Base-by-base conservation (phyloP, 2,329 filamentous ascomycete genomes). In the Fusarium abutilonis region DNA sequence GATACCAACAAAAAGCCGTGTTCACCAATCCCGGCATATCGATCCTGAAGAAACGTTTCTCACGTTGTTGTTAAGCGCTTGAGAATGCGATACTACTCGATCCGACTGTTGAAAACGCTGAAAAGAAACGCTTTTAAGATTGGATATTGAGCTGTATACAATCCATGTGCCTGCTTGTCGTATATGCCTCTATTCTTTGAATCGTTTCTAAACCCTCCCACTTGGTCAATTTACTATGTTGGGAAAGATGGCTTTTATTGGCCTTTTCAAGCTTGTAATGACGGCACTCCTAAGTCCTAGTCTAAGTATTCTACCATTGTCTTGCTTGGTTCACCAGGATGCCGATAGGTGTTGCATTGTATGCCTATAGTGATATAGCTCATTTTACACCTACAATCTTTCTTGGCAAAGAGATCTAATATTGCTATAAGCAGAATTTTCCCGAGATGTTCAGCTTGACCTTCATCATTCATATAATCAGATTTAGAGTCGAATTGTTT, bases 1-100 rank as follows among this genome's bases (percentile, higher is more conserved):
- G 52, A 70, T 70, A 69, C 63, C 61, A 70, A 56, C 56, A 66
- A 61, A 67, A 67, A 49, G 58, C 60, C 57, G 69, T 45, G 45
- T 63, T 65, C 50, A 51, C 63, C 55, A 61, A 62, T 65, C 46
- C 52, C 60, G 63, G 60, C 60, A 67, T 65, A 56, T 47, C 54
- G 52, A 63, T 53, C 6, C 36, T 56, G 29, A 46, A 49, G 28
- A 41, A 34, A 9, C 48, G 19, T 32, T 19, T 34, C 17, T 21
- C 23, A 21, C 7, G 2, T 17, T 43, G 9, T 19, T n/a, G 64
- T 70, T 64, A 70, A 56, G 14, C 17, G 21, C 14, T 36, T 21
- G 29, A 44, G 17, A 2, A 43, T 56, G 26, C 40, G 34, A 31
- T 11, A 17, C 32, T 10, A 4, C 19, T 34, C 3, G 36, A 35